Base-by-base conservation (phyloP, 1,139 yeast genomes). In the Hemisphaericaspora lyxosophila region DNA sequence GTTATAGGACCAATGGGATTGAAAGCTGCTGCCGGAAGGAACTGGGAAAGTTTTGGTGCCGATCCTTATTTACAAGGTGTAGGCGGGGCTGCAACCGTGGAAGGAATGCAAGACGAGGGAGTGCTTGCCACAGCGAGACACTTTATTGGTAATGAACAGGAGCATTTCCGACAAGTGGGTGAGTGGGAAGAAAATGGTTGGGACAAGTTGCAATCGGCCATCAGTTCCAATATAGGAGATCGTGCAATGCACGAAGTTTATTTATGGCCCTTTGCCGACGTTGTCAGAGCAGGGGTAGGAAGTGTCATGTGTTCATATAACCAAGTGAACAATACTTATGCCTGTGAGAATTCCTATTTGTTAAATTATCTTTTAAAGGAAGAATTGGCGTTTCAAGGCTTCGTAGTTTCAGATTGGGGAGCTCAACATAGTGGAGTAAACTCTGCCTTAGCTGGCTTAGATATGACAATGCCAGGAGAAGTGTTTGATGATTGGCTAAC, bases 401-500 rank as follows among this genome's bases (percentile, higher is more conserved):
- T 78, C 54, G 81, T 81, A 5, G 72, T 80, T 40, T 72, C 82
- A 23, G 86, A 80, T 51, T 80, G 85, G 85, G 80, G 78, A 18
- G 85, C 82, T 4, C 79, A 75, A 43, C 80, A 75, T 45, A 57
- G 75, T 13, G 85, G 85, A 7, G 77, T 79, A 5, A 67, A 69
- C 38, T 69, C 82, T 1, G 80, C 78, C 1, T 57, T 77, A 20
- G 73, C 84, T 2, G 87, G 87, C 1, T 59, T 78, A 31, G 86
- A 81, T 57, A 78, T 81, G 83, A 65, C 75, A 5, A 80, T 81
- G 85, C 86, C 86, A 0, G 85, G 84, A 20, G 80, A 77, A 42
- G 62, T 72, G 1, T 69, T 69, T 44, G 74, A 73, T 40, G 75
- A 70, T 37, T 73, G 80, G 76, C 60, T 73, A 26, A 65, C 76